Conservation (phyloP, 176 grass and related monocot species). For the Triticum timopheevii region DNA sequence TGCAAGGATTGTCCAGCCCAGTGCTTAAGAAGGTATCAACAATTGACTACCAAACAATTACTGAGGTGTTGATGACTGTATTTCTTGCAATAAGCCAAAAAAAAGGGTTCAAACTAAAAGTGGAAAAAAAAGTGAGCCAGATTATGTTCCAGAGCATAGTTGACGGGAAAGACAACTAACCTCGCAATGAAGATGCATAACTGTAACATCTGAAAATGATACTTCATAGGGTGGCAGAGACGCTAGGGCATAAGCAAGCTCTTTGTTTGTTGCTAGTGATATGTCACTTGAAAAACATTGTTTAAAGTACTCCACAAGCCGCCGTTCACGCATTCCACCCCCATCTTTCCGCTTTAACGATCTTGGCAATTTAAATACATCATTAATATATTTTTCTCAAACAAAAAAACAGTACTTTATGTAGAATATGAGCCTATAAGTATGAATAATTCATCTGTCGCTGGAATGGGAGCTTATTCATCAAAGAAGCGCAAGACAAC, state of each 20-base stretch:
- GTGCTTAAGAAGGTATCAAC: not conserved
- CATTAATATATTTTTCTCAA: not conserved
- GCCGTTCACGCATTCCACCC: constrained; percentile 45
- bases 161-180: constrained; percentile 40
- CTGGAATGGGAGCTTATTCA: not conserved
- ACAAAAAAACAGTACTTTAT: not conserved
- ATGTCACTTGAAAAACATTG: constrained; percentile 78
- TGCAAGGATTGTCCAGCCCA: not conserved
- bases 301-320: constrained; percentile 73
- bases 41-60: not conserved
- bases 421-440: constrained; percentile 1
- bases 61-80: not conserved
- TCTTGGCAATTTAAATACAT: constrained; percentile 27
- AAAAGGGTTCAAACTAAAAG: not conserved
- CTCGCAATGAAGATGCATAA: constrained; percentile 77
- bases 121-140: not conserved
- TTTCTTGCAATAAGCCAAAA: not conserved
- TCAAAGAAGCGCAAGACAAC: constrained; percentile 9
- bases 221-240: constrained; percentile 84
- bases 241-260: constrained; percentile 85
- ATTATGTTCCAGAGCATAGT: not conserved
- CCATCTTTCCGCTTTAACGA: constrained; percentile 69
- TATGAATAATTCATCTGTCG: not conserved
- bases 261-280: constrained; percentile 73
- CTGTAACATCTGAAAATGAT: constrained; percentile 66